Evolutionary conservation across 257 asterid species (phyloP), one percentile per base, ranked within the genome.

Genomic region (Salvia miltiorrhiza): DNA sequence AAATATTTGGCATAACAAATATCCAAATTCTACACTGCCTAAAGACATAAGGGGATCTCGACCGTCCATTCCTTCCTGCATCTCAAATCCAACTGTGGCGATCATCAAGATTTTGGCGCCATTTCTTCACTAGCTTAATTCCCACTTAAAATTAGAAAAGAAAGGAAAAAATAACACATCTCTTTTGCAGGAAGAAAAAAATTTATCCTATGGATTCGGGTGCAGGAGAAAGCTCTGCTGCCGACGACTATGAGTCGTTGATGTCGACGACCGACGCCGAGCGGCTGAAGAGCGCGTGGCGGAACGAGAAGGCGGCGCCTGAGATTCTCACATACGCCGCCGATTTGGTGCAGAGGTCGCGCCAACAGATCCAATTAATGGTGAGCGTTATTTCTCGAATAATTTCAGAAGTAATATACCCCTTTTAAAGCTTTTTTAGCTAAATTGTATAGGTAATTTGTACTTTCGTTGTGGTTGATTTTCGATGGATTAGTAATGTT

Each of bases 271-370:
- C 95, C 2, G 97, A 90, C 30, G 82, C 89, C 2, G 94, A 88
- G 84, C 88, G 87, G 58, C 67, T 93, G 78, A 93, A 93, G 84
- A 79, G 80, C 32, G 95, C 90, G 5, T 90, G 97, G 97, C 83
- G 91, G 76, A 93, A 89, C 69, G 97, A 93, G 86, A 89, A 90
- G 84, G 97, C 95, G 16, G 96, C 97, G 30, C 97, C 96, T 16
- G 91, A 93, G 83, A 87, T 90, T 74, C 96, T 93, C 70, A 81
- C 71, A 40, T 89, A 78, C 69, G 87, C 88, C 67, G 62, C 82
- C 23, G 79, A 79, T 76, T 80, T 93, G 45, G 84, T 93, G 47
- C 85, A 78, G 50, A 82, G 95, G 55, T 82, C 96, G n/a, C 82
- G 96, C 52, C 83, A 83, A 63, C 91, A 79, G 76, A 84, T 88